Base-by-base conservation (phyloP, 768 basidiomycete genomes). In the Lepiota venenata region DNA sequence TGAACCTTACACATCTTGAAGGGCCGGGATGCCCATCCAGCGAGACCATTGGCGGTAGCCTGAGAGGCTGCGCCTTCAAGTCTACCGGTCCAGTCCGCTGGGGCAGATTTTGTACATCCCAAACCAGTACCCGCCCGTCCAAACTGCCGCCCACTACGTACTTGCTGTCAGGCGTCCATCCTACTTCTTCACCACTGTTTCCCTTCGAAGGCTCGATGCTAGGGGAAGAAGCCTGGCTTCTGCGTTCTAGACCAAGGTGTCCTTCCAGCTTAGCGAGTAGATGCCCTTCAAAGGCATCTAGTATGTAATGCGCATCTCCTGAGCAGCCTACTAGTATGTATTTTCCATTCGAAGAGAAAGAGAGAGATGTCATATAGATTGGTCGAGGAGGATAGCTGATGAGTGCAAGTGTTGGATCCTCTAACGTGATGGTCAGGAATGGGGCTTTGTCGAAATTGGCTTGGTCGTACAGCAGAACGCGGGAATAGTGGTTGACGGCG, bases 131-230 rank as follows among this genome's bases (percentile, higher is more conserved):
- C 61, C 81, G 84, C 42, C 97, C 97, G 64, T 95, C 86, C 27
- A 89, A 76, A 64, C 85, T 87, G 50, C 97, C 97, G 18, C 90
- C 80, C 4, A 97, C 68, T 40, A 98, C 78, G 62, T 81, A 99
- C 67, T 91, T 91, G 69, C 93, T 93, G 67, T 99, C 96, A 0
- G 93, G 91, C 2, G 91, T 94, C 92, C 93, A 98, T 10, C 81
- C 81, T 3, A 95, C 88, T 72, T 98, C 97, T 66, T 98, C 93
- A 11, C 95, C 92, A 56, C 93, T 95, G 52, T 81, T 83, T 1
- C 93, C 94, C 59, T 87, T 85, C 14, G 75, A 65, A 49, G 91
- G 83, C 67, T 86, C 79, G 61, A 91, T 85, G 50, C 71, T 79
- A 15, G 74, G 78, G 15, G 77, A 73, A 4, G 74, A 66, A 42